Base-by-base conservation (phyloP, 2,329 filamentous ascomycete genomes). In the Tolypocladium tropicale region DNA sequence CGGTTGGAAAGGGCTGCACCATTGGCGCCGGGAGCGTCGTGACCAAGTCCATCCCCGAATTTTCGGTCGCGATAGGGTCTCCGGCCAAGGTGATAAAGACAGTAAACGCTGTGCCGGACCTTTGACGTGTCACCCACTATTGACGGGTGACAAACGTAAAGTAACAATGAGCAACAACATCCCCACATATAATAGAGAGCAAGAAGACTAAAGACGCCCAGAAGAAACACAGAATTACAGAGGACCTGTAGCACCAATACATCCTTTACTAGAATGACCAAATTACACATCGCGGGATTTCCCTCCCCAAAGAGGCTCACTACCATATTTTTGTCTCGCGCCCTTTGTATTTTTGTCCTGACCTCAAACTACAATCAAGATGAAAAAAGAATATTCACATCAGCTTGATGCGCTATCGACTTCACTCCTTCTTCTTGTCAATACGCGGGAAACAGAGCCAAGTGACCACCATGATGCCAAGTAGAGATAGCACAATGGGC, bases 401-500 rank as follows among this genome's bases (percentile, higher is more conserved):
- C 6, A 30, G 6, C 25, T n/a, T 4, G 7, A 9, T 30, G 1
- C 1, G 12, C 4, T 28, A 14, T 4, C 12, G 7, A 16, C 36
- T 37, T 62, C 60, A 75, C 16, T 74, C 72, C 53, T 63, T 66
- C 61, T 73, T 74, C 65, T 71, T 75, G 1, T 63, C 65, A 28
- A 78, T 68, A 16, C 66, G 68, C 0, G 76, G 75, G 32, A 82
- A 59, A 18, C 72, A 65, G 21, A 75, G 59, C 80, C 80, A 83
- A 11, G 80, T 48, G 0, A 68, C 55, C 1, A 77, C 60, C 57
- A 79, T 71, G 3, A 70, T 65, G 2, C 60, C 75, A 48, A 83
- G 62, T 25, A 83, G 61, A 0, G 73, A 76, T n/a, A 84, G 67
- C 10, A 82, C 72, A 30, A 84, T 74, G 0, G 81, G 80, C 60